These are phyloP conservation scores for Tylopilus sp. DNA, from an alignment of 768 basidiomycete species.

Conservation along the genomic window DNA sequence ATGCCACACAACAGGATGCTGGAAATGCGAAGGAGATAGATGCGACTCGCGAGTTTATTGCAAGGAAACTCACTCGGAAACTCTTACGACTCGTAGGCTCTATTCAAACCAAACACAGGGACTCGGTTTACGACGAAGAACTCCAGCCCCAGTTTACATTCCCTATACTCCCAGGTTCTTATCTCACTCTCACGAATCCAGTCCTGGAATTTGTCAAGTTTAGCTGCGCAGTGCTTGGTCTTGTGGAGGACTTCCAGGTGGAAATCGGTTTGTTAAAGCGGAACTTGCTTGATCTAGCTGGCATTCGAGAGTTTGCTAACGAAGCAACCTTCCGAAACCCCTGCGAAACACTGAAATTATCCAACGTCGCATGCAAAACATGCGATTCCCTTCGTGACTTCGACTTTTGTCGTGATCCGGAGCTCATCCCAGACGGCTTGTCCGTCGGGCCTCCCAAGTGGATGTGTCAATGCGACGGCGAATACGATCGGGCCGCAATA, in stretches of 20 bases:
- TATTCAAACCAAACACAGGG: slow-evolving; percentile 57
- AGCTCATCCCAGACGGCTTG: slow-evolving; percentile 61
- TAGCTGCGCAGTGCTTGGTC: slow-evolving; percentile 72
- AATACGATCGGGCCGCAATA: slow-evolving; percentile 86
- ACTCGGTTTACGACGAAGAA: slow-evolving; percentile 55
- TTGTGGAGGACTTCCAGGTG: slow-evolving; percentile 77
- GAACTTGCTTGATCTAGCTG: slow-evolving; percentile 84
- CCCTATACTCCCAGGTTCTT: slow-evolving; percentile 83
- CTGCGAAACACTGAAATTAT: slow-evolving; percentile 80
- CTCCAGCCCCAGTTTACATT: slow-evolving; percentile 64
- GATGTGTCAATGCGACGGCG: slow-evolving; percentile 74
- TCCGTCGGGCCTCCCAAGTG: slow-evolving; percentile 53
- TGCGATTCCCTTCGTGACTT: slow-evolving; percentile 87
- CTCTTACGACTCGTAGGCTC: slow-evolving; percentile 67
- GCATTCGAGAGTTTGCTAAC: slow-evolving; percentile 79
- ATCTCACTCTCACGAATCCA: slow-evolving; percentile 76
- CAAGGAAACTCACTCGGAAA: slow-evolving; percentile 75
- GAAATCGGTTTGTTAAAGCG: slow-evolving; percentile 89
- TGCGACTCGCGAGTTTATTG: slow-evolving; percentile 69
- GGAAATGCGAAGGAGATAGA: slow-evolving; percentile 70
- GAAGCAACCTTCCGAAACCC: slow-evolving; percentile 90
- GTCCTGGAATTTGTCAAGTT: slow-evolving; percentile 88
- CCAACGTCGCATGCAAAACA: slow-evolving; percentile 83
- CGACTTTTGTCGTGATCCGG: slow-evolving; percentile 92
- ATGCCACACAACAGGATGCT: slow-evolving; percentile 61